These are phyloP conservation scores for Candida krabiensis DNA, from an alignment of 805 yeast species.

Conservation along the genomic window DNA sequence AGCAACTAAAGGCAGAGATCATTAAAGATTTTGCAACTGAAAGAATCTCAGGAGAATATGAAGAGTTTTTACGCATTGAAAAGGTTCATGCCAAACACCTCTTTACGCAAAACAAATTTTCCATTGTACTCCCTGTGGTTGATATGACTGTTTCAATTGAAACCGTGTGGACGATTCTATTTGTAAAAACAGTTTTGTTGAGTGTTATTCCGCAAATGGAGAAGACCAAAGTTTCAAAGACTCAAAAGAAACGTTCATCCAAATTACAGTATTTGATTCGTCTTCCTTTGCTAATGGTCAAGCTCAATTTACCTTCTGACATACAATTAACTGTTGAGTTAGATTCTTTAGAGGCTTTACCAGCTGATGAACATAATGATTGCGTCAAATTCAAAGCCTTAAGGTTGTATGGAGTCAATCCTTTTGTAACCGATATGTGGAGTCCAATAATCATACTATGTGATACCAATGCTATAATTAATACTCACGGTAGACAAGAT, in stretches of 20 bases:
- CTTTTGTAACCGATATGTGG: slow-evolving; percentile 28
- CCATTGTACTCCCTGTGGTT: slow-evolving; percentile 25
- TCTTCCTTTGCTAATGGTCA: slow-evolving; percentile 24
- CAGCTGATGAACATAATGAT: slow-evolving; percentile 15
- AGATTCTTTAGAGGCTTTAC: slow-evolving; percentile 26
- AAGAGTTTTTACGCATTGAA: slow-evolving; percentile 13
- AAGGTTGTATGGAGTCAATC: slow-evolving; percentile 30
- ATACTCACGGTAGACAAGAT: background rate
- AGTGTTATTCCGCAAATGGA: slow-evolving; percentile 13
- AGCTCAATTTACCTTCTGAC: slow-evolving; percentile 27
- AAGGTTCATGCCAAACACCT: slow-evolving; percentile 17
- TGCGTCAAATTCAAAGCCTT: slow-evolving; percentile 23
- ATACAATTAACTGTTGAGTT: slow-evolving; percentile 30
- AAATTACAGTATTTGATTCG: slow-evolving; percentile 18
- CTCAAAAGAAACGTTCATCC: slow-evolving; percentile 1
- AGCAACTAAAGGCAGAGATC: slow-evolving; percentile 9
- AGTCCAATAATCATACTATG: slow-evolving; percentile 25
- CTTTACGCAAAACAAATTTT: slow-evolving; percentile 15
- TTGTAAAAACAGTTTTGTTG: slow-evolving; percentile 21
- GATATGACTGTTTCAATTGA: slow-evolving; percentile 31
- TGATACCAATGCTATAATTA: slow-evolving; percentile 16
- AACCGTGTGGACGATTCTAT: slow-evolving; percentile 31
- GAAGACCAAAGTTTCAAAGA: background rate
- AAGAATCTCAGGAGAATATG: slow-evolving; percentile 5
- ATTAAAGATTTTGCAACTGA: slow-evolving; percentile 24